Base-by-base conservation (phyloP, 2,329 filamentous ascomycete genomes). In the Fusarium mexicanum region DNA sequence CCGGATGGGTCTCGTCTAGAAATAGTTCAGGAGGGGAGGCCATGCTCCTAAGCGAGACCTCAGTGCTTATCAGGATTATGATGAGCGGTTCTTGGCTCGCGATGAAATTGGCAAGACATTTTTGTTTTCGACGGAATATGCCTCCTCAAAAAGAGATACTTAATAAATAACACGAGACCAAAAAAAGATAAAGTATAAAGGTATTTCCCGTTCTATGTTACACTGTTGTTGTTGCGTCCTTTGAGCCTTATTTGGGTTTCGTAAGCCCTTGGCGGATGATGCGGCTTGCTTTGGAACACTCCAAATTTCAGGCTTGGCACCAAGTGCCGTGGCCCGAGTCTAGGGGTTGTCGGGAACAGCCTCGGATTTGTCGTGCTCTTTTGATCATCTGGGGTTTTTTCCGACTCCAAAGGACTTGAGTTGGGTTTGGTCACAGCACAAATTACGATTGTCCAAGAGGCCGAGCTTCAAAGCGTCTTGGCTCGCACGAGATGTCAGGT, bases 301-400 rank as follows among this genome's bases (percentile, higher is more conserved):
- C 71, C 68, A 67, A 67, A 67, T 54, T 73, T 66, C 24, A 58
- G 63, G 63, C 76, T 78, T 78, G 76, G 76, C 76, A 76, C 71
- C 71, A 79, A 75, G 71, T 80, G 79, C 79, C 79, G 79, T 80
- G 71, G 72, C 75, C 79, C 79, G 79, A 76, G 66, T 57, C 55
- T 58, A 67, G 64, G 67, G 60, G 47, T 63, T 59, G 33, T 46
- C 70, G 69, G 65, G 65, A 63, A 74, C 67, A 75, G 70, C 59
- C 57, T 70, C 61, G 70, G 61, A 61, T 58, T 69, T 53, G 43
- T 69, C 35, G 33, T 50, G 37, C 38, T 17, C 16, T 46, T 33
- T 41, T 54, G 20, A 54, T 31, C 50, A 44, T 26, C 38, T 67
- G 51, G 35, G 48, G 24, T 12, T 38, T 38, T 35, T 20, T 9